Conservation (phyloP, 352 stramenopile genomes). For the Pythium aristosporum region DNA sequence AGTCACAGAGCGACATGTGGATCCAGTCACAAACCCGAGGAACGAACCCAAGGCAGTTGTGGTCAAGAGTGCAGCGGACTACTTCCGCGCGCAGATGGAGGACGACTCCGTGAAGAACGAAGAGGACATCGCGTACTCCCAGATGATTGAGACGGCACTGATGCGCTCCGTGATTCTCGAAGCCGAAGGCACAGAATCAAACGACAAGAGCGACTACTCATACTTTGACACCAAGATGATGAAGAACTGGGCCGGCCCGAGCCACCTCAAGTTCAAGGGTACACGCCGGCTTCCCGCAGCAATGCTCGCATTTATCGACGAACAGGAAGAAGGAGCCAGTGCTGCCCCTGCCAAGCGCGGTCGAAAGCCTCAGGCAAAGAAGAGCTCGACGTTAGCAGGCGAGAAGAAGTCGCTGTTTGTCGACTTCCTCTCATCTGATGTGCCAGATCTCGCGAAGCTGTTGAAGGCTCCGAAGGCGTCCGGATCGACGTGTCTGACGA, state of each 20-base stretch:
- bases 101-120: conserved; percentile 47
- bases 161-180: conserved; percentile 50
- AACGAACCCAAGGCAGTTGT: conserved; percentile 6
- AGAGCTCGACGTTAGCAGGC: conserved; percentile 19
- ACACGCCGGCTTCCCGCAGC: conserved; percentile 52
- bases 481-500: conserved; percentile 43
- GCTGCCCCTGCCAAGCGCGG: conserved; percentile 16
- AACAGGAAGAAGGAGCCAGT: conserved; percentile 27
- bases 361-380: conserved; percentile 13
- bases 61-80: conserved; percentile 47
- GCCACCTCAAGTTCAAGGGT: conserved; percentile 72
- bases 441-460: conserved; percentile 42
- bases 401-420: conserved; percentile 52
- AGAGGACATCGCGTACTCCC: conserved; percentile 53
- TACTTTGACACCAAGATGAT: conserved; percentile 85
- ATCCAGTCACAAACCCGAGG: conserved; percentile 20
- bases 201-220: conserved; percentile 66
- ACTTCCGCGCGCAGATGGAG: conserved; percentile 52
- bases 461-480: conserved; percentile 42
- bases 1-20: conserved; percentile 20
- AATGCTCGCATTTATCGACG: conserved; percentile 27
- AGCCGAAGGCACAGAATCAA: conserved; percentile 43
- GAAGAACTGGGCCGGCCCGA: conserved; percentile 76
- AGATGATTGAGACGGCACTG: conserved; percentile 77
- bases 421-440: conserved; percentile 55